phyloP scores from a whole-genome alignment of 345 rosid genomes.

The Pseudoturritis turrita region DNA sequence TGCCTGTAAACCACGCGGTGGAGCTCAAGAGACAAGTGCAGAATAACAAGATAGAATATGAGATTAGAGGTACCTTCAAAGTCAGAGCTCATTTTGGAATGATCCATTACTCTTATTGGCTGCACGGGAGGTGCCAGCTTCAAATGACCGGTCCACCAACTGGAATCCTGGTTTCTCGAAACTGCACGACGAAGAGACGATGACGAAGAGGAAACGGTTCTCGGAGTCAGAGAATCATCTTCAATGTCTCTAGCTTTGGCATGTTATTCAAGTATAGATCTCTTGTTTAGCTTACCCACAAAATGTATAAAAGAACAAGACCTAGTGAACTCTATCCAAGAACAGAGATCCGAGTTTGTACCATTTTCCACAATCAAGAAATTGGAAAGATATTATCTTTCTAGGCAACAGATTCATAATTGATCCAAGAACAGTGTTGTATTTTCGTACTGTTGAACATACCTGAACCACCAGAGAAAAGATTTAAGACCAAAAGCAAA shows the following conservation, averaged over 20 bases:
- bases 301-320: slow-evolving; percentile 23
- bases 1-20: slow-evolving; percentile 54
- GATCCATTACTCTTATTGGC: slow-evolving; percentile 68
- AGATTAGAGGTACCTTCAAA: slow-evolving; percentile 62
- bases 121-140: slow-evolving; percentile 70
- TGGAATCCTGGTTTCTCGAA: slow-evolving; percentile 54
- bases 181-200: slow-evolving; percentile 54
- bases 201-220: neutral
- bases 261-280: slow-evolving; percentile 13
- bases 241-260: slow-evolving; percentile 14
- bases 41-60: slow-evolving; percentile 55
- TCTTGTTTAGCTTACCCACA: neutral
- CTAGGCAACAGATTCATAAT: neutral
- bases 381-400: slow-evolving; percentile 1
- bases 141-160: slow-evolving; percentile 78
- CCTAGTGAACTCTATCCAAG: slow-evolving; percentile 9
- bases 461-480: slow-evolving; percentile 27
- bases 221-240: neutral
- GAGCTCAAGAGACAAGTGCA: slow-evolving; percentile 68
- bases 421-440: slow-evolving; percentile 10
- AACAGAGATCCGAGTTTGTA: slow-evolving; percentile 21
- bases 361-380: slow-evolving; percentile 7
- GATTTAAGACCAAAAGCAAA: slow-evolving; percentile 22
- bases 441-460: slow-evolving; percentile 15
- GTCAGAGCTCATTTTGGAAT: slow-evolving; percentile 68